Base-by-base conservation (phyloP, 2,329 filamentous ascomycete species). In the Capronia coronata region DNA sequence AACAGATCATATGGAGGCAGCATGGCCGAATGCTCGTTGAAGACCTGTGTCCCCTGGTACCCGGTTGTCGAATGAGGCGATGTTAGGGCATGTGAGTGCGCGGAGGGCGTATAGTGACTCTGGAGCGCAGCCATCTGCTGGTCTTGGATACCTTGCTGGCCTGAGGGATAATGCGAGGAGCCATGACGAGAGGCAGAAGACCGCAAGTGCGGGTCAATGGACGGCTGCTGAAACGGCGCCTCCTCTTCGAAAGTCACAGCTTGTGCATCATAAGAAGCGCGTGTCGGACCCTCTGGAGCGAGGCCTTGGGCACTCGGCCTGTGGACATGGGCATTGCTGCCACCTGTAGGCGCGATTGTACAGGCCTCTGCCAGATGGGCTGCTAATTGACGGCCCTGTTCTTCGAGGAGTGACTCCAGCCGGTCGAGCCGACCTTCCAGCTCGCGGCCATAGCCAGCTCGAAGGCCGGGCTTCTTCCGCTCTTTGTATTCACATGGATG, bases 1-100 rank as follows among this genome's bases (percentile, higher is more conserved):
- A 88, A 69, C 4, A 88, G 69, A 62, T 87, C 84, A 59, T 87
- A 87, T 1, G 84, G 84, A 1, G 85, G 85, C 22, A 89, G 75
- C 51, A 56, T 49, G 4, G 54, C 43, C 21, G 51, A 51, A 32
- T 51, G 48, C 39, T 56, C 49, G 86, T 50, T 52, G 46, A 52
- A 52, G 23, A 54, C 39, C 18, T 54, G 54, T 10, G 51, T 48
- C 11, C 45, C 51, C 23, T 53, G 51, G 34, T 54, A 56, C 16
- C 48, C 54, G 7, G 41, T 42, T 14, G 48, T 53, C 14, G 55
- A 58, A 51, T 55, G 57, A 22, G 57, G 57, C 43, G 57, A 59
- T 19, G 57, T 58, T 21, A 59, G 43, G n/a, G 52, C 49, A 35
- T 56, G 50, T 10, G 57, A 58, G 21, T 56, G 48, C 25, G 49